A percentile compares a stretch with the other conserved stretches of the same genome.
phyloP scores from a whole-genome alignment of 129 eudicot genomes.

The Dittrichia graveolens region DNA sequence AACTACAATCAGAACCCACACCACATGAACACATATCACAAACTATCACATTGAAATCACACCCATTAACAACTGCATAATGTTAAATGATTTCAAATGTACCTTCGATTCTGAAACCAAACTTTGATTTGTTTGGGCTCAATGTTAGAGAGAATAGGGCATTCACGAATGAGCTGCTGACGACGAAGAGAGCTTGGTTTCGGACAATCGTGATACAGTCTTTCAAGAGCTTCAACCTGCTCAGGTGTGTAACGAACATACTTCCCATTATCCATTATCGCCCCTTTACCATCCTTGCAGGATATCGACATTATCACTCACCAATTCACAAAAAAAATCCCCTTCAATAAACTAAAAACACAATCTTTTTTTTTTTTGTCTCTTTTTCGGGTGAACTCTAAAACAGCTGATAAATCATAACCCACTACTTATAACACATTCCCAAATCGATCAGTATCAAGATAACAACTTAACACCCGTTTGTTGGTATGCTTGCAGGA shows the following conservation, averaged over 20 bases:
- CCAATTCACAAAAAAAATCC: not conserved
- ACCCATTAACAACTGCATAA: not conserved
- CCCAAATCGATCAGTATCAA: not conserved
- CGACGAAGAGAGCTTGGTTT: slow-evolving; percentile 41
- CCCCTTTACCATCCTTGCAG: slow-evolving; percentile 45
- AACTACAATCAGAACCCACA: slow-evolving; percentile 10
- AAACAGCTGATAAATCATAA: slow-evolving; percentile 18
- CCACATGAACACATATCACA: not conserved
- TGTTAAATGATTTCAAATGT: not conserved
- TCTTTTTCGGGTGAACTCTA: slow-evolving; percentile 12
- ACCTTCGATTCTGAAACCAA: slow-evolving; percentile 57
- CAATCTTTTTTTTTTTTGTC: slow-evolving; percentile 6
- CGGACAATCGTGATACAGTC: slow-evolving; percentile 41
- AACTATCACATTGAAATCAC: not conserved
- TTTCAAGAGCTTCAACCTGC: slow-evolving; percentile 50
- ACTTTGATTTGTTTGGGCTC: slow-evolving; percentile 47
- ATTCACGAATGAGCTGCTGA: slow-evolving; percentile 41
- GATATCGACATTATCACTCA: slow-evolving; percentile 31
- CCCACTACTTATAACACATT: slow-evolving; percentile 27
- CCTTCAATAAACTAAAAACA: slow-evolving; percentile 12
- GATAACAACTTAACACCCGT: not conserved
- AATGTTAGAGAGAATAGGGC: slow-evolving; percentile 41
- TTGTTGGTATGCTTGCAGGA: slow-evolving; percentile 1
- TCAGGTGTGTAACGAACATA: slow-evolving; percentile 42
- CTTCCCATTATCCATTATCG: slow-evolving; percentile 43